Conservation (phyloP, 192 early-diverging fungal genomes). For the Mortierella alpina region DNA sequence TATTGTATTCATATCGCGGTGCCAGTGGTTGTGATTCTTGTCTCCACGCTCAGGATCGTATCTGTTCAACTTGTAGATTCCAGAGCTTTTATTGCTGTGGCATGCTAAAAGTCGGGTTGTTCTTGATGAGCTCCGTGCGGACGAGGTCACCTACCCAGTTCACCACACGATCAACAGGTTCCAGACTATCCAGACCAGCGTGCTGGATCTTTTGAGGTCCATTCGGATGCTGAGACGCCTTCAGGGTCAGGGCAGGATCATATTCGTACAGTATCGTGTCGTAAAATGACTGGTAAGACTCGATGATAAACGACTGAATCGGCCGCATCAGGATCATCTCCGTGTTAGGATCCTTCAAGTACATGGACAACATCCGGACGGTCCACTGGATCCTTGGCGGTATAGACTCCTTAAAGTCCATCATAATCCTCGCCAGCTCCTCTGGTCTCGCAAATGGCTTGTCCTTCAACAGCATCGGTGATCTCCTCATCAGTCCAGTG, state of each 20-base stretch:
- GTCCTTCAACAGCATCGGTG: slow-evolving; percentile 54
- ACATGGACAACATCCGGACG: slow-evolving; percentile 70
- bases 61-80: too few species aligned
- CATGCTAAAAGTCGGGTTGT: slow-evolving; percentile 32
- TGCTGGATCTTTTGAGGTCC: slow-evolving; percentile 37
- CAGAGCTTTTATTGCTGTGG: too few species aligned
- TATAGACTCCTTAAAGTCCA: slow-evolving; percentile 65
- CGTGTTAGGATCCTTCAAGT: slow-evolving; percentile 82
- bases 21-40: too few species aligned
- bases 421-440: slow-evolving; percentile 38
- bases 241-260: slow-evolving; percentile 35
- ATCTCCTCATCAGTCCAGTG: slow-evolving; percentile 17
- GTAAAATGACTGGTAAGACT: slow-evolving; percentile 62
- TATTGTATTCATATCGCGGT: too few species aligned
- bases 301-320: slow-evolving; percentile 67
- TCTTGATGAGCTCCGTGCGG: slow-evolving; percentile 29
- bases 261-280: slow-evolving; percentile 58
- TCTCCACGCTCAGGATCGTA: too few species aligned
- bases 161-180: slow-evolving; percentile 39
- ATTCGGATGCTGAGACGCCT: slow-evolving; percentile 32
- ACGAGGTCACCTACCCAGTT: slow-evolving; percentile 38
- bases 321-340: slow-evolving; percentile 77
- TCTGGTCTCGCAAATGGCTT: slow-evolving; percentile 63
- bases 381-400: slow-evolving; percentile 62
- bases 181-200: slow-evolving; percentile 29